Evolutionary conservation across 225 moss, liverwort and hornwort genomes (phyloP).

Genomic region (Lunularia cruciata): DNA sequence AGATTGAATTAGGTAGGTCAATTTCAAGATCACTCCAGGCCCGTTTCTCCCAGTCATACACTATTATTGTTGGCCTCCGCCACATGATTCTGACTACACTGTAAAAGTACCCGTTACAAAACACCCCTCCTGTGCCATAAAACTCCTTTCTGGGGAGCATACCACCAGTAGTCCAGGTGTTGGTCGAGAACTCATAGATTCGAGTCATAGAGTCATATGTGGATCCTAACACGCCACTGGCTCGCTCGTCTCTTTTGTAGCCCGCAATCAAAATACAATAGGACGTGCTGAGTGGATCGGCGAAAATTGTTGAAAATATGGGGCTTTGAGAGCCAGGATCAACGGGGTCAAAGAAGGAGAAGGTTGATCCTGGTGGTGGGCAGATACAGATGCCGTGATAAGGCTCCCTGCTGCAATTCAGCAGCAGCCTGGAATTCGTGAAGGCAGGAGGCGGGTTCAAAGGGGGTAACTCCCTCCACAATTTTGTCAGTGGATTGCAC

Average conservation of each 20-base stretch:
- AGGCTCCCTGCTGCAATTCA: constrained; percentile 8
- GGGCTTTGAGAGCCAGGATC: constrained; percentile 25
- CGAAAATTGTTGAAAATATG: constrained; percentile 46
- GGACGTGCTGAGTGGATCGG: constrained; percentile 46
- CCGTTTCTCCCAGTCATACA: constrained; percentile 6
- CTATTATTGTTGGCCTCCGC: not conserved
- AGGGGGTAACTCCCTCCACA: constrained; percentile 15
- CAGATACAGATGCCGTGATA: constrained; percentile 12
- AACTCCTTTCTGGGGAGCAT: constrained; percentile 20
- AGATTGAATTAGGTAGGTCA: not conserved
- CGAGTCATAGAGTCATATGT: constrained; percentile 18
- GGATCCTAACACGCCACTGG: constrained; percentile 30
- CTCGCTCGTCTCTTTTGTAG: constrained; percentile 49
- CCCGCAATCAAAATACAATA: constrained; percentile 36
- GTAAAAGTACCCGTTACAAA: not conserved
- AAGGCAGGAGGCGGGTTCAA: constrained; percentile 13
- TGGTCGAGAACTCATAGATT: constrained; percentile 15
- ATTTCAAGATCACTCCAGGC: not conserved
- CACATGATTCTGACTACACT: constrained; percentile 15
- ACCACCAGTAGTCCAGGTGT: constrained; percentile 9
- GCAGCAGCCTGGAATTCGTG: constrained; percentile 17
- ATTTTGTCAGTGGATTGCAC: constrained; percentile 11
- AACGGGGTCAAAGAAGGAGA: constrained; percentile 28
- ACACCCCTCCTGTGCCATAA: not conserved
- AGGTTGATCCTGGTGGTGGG: constrained; percentile 22